Evolutionary conservation across 2,329 filamentous ascomycete genomes (phyloP).

Genomic region (Colletotrichum liaoningense): DNA sequence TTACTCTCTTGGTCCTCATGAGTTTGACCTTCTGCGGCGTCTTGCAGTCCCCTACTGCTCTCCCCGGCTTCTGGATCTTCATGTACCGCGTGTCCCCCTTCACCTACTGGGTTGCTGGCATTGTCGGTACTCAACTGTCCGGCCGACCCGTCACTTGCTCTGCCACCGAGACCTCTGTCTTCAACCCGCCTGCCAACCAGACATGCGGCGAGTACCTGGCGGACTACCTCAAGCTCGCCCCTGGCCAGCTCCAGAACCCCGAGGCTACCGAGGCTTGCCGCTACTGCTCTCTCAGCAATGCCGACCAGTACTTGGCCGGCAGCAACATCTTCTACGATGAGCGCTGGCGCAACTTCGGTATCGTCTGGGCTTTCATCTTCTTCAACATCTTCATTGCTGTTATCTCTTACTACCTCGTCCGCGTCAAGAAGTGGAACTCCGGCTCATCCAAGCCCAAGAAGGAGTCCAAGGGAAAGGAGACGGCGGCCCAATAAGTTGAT

Average conservation of each 20-base stretch:
- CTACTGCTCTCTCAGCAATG: constrained; percentile 74
- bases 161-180: constrained; percentile 68
- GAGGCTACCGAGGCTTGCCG: constrained; percentile 66
- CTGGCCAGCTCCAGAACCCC: constrained; percentile 73
- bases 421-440: constrained; percentile 32
- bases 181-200: constrained; percentile 70
- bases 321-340: constrained; percentile 62
- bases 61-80: constrained; percentile 82
- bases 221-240: constrained; percentile 60
- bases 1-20: constrained; percentile 69
- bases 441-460: constrained; percentile 24
- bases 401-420: constrained; percentile 68
- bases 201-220: constrained; percentile 74
- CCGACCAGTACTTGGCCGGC: constrained; percentile 67
- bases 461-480: constrained; percentile 18
- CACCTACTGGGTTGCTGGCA: constrained; percentile 76
- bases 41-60: constrained; percentile 64
- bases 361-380: constrained; percentile 74
- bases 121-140: constrained; percentile 74
- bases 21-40: constrained; percentile 73
- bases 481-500: constrained; percentile 1
- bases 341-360: constrained; percentile 77
- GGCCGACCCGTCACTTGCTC: constrained; percentile 64
- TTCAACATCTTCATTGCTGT: constrained; percentile 73
- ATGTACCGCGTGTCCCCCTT: constrained; percentile 79